These are phyloP conservation scores for Pleurotus eryngii DNA, from an alignment of 768 basidiomycete genomes.

Conservation along the genomic window DNA sequence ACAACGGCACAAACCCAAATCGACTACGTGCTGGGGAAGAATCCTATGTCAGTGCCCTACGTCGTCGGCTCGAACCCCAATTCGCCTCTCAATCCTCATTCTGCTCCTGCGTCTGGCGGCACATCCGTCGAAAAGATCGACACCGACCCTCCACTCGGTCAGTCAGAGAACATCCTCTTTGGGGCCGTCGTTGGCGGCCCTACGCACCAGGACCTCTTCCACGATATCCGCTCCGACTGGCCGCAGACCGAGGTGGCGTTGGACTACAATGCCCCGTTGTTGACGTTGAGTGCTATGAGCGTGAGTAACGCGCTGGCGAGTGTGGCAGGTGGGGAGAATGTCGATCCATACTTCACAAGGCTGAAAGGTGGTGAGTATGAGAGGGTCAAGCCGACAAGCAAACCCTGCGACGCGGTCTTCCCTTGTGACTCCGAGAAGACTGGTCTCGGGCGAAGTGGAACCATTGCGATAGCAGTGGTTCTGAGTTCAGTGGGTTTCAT, in stretches of 20 bases:
- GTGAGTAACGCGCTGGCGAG: slow-evolving; percentile 42
- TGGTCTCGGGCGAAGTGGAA: slow-evolving; percentile 54
- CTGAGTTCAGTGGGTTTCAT: slow-evolving; percentile 60
- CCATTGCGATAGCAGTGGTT: slow-evolving; percentile 69
- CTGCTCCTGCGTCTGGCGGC: slow-evolving; percentile 85
- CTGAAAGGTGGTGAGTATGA: slow-evolving; percentile 67
- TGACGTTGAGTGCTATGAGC: slow-evolving; percentile 81
- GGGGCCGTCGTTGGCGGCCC: slow-evolving; percentile 91
- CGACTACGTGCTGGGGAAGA: slow-evolving; percentile 81
- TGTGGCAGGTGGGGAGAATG: slow-evolving; percentile 29
- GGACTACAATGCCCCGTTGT: slow-evolving; percentile 87
- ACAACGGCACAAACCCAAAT: slow-evolving; percentile 74
- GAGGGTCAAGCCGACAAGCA: slow-evolving; percentile 56
- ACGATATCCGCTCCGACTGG: slow-evolving; percentile 87
- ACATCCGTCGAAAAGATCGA: slow-evolving; percentile 66
- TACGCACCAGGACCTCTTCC: slow-evolving; percentile 69
- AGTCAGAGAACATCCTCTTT: slow-evolving; percentile 77
- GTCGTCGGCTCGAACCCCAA: slow-evolving; percentile 89
- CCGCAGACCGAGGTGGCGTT: slow-evolving; percentile 86
- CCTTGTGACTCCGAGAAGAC: slow-evolving; percentile 45
- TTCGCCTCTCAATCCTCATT: slow-evolving; percentile 87
- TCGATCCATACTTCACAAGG: slow-evolving; percentile 75
- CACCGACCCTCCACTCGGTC: slow-evolving; percentile 50
- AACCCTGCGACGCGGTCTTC: slow-evolving; percentile 78
- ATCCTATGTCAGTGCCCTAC: slow-evolving; percentile 88